Percentiles rank a stretch among this genome's conserved stretches.
Conservation (phyloP, 2,329 filamentous ascomycete species). For the Epichloe sp. region DNA sequence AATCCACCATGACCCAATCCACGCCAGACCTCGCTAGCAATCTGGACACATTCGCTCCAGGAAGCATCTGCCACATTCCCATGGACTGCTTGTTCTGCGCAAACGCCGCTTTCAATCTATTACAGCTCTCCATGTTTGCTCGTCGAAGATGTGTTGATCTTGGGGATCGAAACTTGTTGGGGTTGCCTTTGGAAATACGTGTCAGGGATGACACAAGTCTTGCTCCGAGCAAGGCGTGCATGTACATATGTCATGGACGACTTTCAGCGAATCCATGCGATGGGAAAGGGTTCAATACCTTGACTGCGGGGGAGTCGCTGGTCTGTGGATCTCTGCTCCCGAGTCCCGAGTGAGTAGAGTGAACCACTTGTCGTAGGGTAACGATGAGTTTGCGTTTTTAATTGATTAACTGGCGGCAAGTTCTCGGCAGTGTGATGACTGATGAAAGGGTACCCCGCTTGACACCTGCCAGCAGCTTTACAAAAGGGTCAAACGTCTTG, state of each 20-base stretch:
- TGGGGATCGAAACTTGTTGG: background rate
- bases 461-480: no score
- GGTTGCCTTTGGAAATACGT: background rate
- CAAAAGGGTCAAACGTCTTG: no score
- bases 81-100: slow-evolving; percentile 34
- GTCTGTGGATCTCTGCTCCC: background rate
- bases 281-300: background rate
- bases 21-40: slow-evolving; percentile 46
- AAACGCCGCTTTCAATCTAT: slow-evolving; percentile 37
- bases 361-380: no score
- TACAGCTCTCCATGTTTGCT: slow-evolving; percentile 28
- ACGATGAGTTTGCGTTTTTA: no score
- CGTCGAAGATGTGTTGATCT: background rate
- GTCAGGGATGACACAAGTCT: background rate
- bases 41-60: slow-evolving; percentile 45
- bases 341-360: no score
- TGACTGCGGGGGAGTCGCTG: background rate
- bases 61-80: slow-evolving; percentile 52
- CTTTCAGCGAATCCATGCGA: background rate
- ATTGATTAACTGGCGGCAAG: no score
- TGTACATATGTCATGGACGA: background rate
- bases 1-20: slow-evolving; percentile 52
- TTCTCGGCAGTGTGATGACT: no score
- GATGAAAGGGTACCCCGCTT: no score
- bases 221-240: background rate